Evolutionary conservation across 2,329 filamentous ascomycete species (phyloP).

Genomic region (Botrytis cinerea): DNA sequence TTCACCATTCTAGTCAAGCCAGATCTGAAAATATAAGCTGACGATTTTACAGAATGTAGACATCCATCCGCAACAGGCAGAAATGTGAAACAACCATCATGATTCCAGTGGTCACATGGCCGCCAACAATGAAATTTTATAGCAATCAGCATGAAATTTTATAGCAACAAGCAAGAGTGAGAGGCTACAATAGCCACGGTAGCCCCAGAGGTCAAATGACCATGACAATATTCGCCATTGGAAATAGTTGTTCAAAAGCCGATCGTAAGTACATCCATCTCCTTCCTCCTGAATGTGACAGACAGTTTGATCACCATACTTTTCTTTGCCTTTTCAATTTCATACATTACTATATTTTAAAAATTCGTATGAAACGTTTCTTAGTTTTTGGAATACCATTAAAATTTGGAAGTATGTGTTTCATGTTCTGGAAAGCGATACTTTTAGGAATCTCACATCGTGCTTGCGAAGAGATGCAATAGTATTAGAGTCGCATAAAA

Average conservation of each 20-base stretch:
- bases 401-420: too few species aligned
- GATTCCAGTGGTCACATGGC: background rate
- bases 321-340: background rate
- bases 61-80: background rate
- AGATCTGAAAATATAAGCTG: background rate
- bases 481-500: too few species aligned
- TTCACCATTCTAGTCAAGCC: background rate
- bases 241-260: background rate
- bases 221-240: background rate
- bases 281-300: background rate
- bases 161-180: too few species aligned
- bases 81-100: background rate
- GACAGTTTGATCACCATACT: background rate
- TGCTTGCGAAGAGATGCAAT: too few species aligned
- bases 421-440: too few species aligned
- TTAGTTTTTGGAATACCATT: too few species aligned
- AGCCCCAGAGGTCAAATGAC: too few species aligned
- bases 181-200: too few species aligned
- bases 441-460: too few species aligned
- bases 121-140: too few species aligned
- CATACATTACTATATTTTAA: background rate
- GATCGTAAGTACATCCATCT: background rate
- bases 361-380: too few species aligned
- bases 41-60: background rate
- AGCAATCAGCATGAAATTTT: too few species aligned